These are phyloP conservation scores for Saturnispora ahearnii DNA, from an alignment of 805 yeast species.

Conservation along the genomic window DNA sequence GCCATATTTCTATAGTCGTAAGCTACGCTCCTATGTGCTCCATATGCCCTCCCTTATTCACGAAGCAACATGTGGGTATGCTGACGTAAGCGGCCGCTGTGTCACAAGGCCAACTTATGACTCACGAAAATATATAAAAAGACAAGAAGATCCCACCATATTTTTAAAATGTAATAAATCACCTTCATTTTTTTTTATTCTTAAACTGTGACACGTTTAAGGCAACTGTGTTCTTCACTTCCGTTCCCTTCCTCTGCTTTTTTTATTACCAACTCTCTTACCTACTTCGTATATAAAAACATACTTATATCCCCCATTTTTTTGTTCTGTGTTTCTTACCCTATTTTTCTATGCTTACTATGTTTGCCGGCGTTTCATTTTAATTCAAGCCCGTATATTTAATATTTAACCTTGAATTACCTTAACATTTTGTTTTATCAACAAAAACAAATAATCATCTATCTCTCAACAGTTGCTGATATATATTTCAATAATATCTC, in stretches of 20 bases:
- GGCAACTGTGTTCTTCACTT: background rate
- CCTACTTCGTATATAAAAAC: no score
- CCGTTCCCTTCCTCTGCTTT: background rate
- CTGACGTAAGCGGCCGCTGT: slow-evolving; percentile 1
- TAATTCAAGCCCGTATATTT: background rate
- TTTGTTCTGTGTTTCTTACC: background rate
- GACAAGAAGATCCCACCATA: background rate
- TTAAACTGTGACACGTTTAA: no score
- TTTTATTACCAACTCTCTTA: background rate
- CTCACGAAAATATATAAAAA: background rate
- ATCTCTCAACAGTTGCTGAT: background rate
- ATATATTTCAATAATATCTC: background rate
- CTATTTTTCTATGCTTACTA: background rate
- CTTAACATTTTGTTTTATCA: background rate
- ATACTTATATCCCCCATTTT: background rate
- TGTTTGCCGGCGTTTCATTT: background rate
- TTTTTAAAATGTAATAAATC: no score
- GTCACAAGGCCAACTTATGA: background rate
- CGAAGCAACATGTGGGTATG: background rate
- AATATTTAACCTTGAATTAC: background rate
- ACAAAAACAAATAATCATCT: background rate
- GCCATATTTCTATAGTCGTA: no score
- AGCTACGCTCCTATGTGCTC: no score
- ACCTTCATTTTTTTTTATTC: background rate
- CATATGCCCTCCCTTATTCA: background rate